Evolutionary conservation across 2,329 filamentous ascomycete species (phyloP), one percentile per base, ranked within the genome.

Genomic region (Teratosphaeria epicoccoides): DNA sequence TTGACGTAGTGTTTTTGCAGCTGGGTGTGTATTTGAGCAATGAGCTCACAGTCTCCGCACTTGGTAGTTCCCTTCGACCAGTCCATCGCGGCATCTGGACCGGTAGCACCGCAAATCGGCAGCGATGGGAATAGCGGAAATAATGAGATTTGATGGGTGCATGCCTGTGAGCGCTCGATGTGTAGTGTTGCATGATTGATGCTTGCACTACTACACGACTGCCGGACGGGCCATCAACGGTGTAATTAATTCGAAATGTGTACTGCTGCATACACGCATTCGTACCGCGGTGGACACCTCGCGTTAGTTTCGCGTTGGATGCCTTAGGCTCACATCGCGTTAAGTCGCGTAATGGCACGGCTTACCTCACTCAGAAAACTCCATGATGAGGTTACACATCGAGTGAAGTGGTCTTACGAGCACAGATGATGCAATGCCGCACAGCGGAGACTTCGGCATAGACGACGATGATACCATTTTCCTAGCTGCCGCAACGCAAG

Each of bases 391-490:
- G n/a, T n/a, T n/a, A n/a, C n/a, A n/a, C n/a, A n/a, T n/a, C n/a
- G n/a, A n/a, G n/a, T n/a, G n/a, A n/a, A n/a, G n/a, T n/a, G n/a
- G n/a, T n/a, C 10, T 12, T 9, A 6, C 33, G n/a, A 49, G 33
- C 12, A 40, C 23, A 46, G 28, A 33, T 43, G 25, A 53, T 55
- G 51, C 53, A 28, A 66, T 65, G 63, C 54, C 59, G 47, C 53
- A 57, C 57, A 66, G 64, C 55, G 64, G 66, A 49, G 63, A 66
- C 46, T 67, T 59, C 43, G 63, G 63, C 9, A 50, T 59, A 25
- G 63, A 65, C 20, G 63, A 61, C 46, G 64, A 67, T 52, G 64
- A 67, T 47, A 62, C 62, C 22, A 57, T 49, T 26, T 66, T 66
- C 51, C 40, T 67, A 29, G 62, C 57, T 20, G 64, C 57, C 10